Conservation (phyloP, 139 green algal species). For the Chlorella sp. region DNA sequence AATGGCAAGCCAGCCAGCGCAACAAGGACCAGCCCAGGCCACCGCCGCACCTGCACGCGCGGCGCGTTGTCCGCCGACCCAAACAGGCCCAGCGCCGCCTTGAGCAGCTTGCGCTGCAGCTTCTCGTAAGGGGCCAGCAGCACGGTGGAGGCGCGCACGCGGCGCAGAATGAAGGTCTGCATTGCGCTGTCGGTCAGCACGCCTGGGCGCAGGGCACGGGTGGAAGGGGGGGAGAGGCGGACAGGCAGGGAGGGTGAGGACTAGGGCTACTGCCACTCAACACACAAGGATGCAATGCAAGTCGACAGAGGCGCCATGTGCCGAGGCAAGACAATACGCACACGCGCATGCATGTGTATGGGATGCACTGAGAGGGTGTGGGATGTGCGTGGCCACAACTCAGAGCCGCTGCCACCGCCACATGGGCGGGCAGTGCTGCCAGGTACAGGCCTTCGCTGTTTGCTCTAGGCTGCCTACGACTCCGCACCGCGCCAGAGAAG, state of each 20-base stretch:
- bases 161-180: constrained; percentile 81
- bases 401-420: constrained; percentile 15
- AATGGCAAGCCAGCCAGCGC: no score
- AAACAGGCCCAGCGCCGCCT: constrained; percentile 80
- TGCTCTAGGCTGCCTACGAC: constrained; percentile 36
- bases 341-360: neutral
- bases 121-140: constrained; percentile 80
- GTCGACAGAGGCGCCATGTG: no score
- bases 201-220: constrained; percentile 20
- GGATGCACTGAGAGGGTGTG: neutral
- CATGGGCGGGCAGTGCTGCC: neutral
- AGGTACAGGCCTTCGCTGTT: constrained; percentile 17
- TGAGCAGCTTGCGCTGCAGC: constrained; percentile 80
- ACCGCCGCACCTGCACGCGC: constrained; percentile 64
- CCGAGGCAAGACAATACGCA: neutral
- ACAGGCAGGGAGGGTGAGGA: neutral
- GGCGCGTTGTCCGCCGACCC: constrained; percentile 66
- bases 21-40: no score
- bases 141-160: constrained; percentile 69
- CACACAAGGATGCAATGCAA: no score
- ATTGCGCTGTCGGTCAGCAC: constrained; percentile 76
- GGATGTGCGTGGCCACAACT: constrained; percentile 8
- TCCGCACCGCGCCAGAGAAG: neutral
- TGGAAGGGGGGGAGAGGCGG: neutral
- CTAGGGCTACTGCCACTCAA: no score